A percentile compares a stretch with the other conserved stretches of the same genome.
Conservation (phyloP, 805 yeast species). For the Nakazawaea siamensis region DNA sequence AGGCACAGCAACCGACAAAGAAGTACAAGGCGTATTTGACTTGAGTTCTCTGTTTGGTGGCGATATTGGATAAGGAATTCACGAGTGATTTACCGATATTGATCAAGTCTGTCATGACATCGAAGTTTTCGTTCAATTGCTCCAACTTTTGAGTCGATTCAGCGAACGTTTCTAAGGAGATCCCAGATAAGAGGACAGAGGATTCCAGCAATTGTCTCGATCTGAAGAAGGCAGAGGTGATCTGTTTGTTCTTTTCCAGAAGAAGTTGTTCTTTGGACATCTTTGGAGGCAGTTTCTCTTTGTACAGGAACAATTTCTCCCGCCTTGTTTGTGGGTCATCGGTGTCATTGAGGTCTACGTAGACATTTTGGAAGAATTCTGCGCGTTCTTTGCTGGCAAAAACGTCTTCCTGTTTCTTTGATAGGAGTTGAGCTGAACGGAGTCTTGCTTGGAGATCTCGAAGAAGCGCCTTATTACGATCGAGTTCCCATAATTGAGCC, state of each 20-base stretch:
- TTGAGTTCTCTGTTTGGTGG: conserved; percentile 32
- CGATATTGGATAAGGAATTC: conserved; percentile 42
- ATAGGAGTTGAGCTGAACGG: conserved; percentile 19
- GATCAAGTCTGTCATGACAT: conserved; percentile 31
- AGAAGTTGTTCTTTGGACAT: conserved; percentile 31
- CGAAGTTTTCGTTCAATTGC: conserved; percentile 32
- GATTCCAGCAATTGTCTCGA: conserved; percentile 41
- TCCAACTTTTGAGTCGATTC: conserved; percentile 35
- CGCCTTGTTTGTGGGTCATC: too few species aligned
- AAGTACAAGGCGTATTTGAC: conserved; percentile 10
- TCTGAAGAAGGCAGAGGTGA: conserved; percentile 37
- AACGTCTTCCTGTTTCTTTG: conserved; percentile 15
- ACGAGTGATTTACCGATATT: conserved; percentile 36
- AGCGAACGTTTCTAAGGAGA: conserved; percentile 38
- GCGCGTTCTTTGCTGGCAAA: conserved; percentile 6
- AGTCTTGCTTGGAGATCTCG: conserved; percentile 19
- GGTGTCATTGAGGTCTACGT: too few species aligned
- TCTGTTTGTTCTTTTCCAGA: conserved; percentile 34
- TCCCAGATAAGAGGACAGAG: conserved; percentile 41
- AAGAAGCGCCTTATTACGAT: conserved; percentile 14
- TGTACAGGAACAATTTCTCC: too few species aligned
- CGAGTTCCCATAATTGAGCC: not conserved
- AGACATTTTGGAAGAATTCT: too few species aligned
- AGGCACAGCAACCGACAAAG: conserved; percentile 7
- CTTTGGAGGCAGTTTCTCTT: too few species aligned